Base-by-base conservation (phyloP, 495 filamentous ascomycete genomes). In the Cercophora samala region DNA sequence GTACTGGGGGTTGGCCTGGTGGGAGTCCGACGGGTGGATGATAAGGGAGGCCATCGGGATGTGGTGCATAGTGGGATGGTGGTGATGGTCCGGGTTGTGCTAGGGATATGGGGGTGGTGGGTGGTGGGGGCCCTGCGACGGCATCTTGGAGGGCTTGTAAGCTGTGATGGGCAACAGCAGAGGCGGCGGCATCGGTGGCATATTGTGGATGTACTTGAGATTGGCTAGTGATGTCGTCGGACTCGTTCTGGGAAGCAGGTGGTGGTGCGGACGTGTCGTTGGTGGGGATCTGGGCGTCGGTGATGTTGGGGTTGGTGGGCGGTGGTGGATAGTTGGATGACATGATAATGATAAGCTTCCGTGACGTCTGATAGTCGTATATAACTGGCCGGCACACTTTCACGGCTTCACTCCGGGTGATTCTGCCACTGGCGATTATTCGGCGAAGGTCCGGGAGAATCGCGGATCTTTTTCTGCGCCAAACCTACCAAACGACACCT, bases 61-160 rank as follows among this genome's bases (percentile, higher is more conserved):
- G 42, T 60, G 53, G n/a, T 37, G 17, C 21, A 29, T 13, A 46
- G 13, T 46, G 37, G 3, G 1, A 11, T 29, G n/a, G 19, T 52
- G 23, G 29, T 21, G 22, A 29, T 46, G 54, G 32, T 19, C 37
- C 15, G 24, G 15, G 26, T 18, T 70, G 70, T 69, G 74, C 29
- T 17, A 69, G 67, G 66, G 64, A 64, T 26, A 67, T 52, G 13
- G 68, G 55, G 53, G 19, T 60, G 55, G 54, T 13, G 5, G 26
- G 32, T 9, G 75, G 37, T 1, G 68, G 29, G 23, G 76, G 71
- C 13, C 68, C 70, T 63, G 73, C 73, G 23, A 80, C 74, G 26
- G 77, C 78, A 64, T 80, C 79, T 61, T 82, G 80, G 60, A 83
- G 71, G 5, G 77, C 79, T 60, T 81, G 78, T 29, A 82, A 75